Percentiles rank a stretch among this genome's conserved stretches.
Conservation (phyloP, 176 grass and related monocot genomes). For the Paspalum notatum region DNA sequence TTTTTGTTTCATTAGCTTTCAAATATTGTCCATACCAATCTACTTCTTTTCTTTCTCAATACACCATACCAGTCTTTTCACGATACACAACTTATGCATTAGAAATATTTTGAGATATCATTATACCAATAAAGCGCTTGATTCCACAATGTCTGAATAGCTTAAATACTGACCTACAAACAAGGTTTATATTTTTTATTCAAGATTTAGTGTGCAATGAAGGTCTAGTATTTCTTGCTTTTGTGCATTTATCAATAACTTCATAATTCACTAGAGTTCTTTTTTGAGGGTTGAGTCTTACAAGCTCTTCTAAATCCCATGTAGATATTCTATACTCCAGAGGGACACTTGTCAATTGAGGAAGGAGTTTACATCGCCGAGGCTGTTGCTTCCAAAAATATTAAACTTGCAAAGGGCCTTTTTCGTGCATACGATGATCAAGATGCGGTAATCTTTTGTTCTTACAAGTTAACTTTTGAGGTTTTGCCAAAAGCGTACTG, state of each 20-base stretch:
- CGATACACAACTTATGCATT: too few relatives aligned
- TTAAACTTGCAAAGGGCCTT: conserved; percentile 85
- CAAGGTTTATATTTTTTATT: neutral
- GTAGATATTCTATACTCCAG: conserved; percentile 90
- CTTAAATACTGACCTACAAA: neutral
- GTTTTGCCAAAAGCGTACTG: neutral
- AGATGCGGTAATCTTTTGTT: conserved; percentile 64
- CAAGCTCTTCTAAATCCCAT: conserved; percentile 33
- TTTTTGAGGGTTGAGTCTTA: conserved; percentile 22
- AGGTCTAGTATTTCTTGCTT: conserved; percentile 14
- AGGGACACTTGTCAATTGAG: conserved; percentile 80
- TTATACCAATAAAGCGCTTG: neutral
- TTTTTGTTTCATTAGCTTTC: conserved; percentile 17
- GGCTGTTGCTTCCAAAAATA: conserved; percentile 76
- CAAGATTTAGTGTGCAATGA: neutral
- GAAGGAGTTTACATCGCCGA: conserved; percentile 94
- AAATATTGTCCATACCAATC: neutral
- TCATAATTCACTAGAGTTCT: conserved; percentile 16
- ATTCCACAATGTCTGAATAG: neutral
- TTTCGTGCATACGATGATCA: conserved; percentile 81
- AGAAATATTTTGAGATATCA: conserved; percentile 3
- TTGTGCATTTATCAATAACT: conserved; percentile 31
- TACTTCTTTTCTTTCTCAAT: neutral
- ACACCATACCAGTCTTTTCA: too few relatives aligned
- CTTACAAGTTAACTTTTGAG: neutral